Base-by-base conservation (phyloP, 2,329 filamentous ascomycete species). In the Paecilomyces niveus region DNA sequence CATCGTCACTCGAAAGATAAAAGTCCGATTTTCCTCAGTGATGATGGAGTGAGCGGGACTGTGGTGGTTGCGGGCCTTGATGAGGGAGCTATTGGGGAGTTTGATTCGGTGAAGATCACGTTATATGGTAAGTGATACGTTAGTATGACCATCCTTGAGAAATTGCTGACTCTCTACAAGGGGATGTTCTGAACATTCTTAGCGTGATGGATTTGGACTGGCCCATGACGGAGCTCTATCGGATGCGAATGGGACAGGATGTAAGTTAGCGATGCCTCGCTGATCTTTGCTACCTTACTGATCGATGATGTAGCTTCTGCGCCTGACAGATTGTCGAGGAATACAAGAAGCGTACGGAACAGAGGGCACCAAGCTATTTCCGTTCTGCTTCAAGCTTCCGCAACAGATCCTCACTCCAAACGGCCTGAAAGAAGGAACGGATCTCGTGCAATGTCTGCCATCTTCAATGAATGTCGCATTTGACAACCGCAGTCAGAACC, bases 161-260 rank as follows among this genome's bases (percentile, higher is more conserved):
- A 0, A 45, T 45, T 39, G 13, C 21, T 51, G 11, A 39, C n/a
- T 35, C 15, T 9, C 15, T 50, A 31, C 50, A 52, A 29, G 50
- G 50, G 21, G 21, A 52, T 29, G 10, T 29, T 18, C 21, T 52
- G 10, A 52, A 52, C 26, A 22, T 52, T 26, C 21, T 52, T 1
- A 50, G 22, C 55, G 13, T 50, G 31, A 39, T 22, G 54, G 13
- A 45, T 22, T n/a, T 21, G 13, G 18, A 18, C 26, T 21, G 21
- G 45, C 29, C 13, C 29, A 18, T 29, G 15, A 11, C 53, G 24
- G 52, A 39, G 18, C 31, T 32, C 9, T 55, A 54, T 32, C 54
- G 57, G 24, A 58, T 58, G 57, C 52, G 55, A 32, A 58, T 58
- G 57, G 49, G 45, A 51, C 57, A 58, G 13, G 55, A 58, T 24